These are phyloP conservation scores for Diplodia mutila DNA, from an alignment of 2,329 filamentous ascomycete genomes.

Conservation along the genomic window DNA sequence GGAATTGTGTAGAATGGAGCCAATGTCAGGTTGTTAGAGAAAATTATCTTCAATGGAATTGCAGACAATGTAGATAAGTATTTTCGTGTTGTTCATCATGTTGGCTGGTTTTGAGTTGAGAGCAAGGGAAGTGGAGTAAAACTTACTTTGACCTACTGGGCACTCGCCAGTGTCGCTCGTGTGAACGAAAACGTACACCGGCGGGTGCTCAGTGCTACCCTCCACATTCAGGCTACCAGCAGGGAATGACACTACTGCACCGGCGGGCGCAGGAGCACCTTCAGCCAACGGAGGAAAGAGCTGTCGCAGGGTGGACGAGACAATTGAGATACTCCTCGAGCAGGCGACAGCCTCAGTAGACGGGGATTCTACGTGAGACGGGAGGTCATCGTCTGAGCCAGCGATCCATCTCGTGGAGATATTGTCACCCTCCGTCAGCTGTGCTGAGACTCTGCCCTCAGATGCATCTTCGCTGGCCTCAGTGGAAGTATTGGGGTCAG, in stretches of 20 bases:
- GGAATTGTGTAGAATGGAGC: constrained; percentile 30
- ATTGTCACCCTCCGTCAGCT: constrained; percentile 61
- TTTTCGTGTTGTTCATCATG: constrained; percentile 89
- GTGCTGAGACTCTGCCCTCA: constrained; percentile 45
- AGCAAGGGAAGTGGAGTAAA: constrained; percentile 21
- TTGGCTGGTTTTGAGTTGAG: constrained; percentile 43
- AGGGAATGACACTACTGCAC: constrained; percentile 71
- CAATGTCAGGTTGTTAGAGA: constrained; percentile 87
- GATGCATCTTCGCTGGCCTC: constrained; percentile 28
- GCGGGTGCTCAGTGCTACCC: constrained; percentile 40
- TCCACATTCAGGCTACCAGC: constrained; percentile 55
- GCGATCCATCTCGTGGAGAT: constrained; percentile 62
- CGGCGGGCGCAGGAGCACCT: constrained; percentile 74
- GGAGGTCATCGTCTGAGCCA: constrained; percentile 45
- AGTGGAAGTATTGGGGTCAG: constrained; percentile 24
- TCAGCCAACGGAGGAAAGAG: constrained; percentile 76
- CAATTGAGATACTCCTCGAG: constrained; percentile 59
- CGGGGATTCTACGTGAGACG: constrained; percentile 27
- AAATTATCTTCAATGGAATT: constrained; percentile 83
- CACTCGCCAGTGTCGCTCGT: constrained; percentile 94
- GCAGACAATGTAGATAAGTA: constrained; percentile 99
- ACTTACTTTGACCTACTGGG: constrained; percentile 87
- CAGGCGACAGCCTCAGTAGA: constrained; percentile 6
- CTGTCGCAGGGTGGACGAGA: constrained; percentile 65
- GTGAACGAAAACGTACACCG: constrained; percentile 70